A percentile compares a stretch with the other conserved stretches of the same genome.
Conservation (phyloP, 768 basidiomycete genomes). For the Lentinula guzmanii region DNA sequence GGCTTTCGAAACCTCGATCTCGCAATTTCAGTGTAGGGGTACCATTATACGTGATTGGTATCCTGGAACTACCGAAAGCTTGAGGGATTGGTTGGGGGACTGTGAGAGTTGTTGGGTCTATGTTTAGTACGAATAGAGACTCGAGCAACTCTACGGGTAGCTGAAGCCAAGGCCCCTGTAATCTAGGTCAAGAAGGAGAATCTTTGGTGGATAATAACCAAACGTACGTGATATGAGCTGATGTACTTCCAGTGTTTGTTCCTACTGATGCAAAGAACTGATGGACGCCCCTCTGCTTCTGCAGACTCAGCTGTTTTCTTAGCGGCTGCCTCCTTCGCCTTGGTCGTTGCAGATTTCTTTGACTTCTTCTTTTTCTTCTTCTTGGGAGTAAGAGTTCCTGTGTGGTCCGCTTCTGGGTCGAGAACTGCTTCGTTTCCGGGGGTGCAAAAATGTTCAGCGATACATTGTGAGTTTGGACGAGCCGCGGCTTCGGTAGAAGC, state of each 20-base stretch:
- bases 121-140: conserved; percentile 71
- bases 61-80: conserved; percentile 10
- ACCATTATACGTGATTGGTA: neutral
- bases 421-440: neutral
- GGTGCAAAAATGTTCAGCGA: neutral
- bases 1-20: conserved; percentile 39
- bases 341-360: conserved; percentile 47
- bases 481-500: neutral
- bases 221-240: conserved; percentile 81
- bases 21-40: conserved; percentile 23
- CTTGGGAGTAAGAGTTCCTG: conserved; percentile 27
- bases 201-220: neutral
- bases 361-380: conserved; percentile 70
- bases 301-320: conserved; percentile 22
- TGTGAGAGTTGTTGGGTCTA: conserved; percentile 62
- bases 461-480: neutral
- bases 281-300: conserved; percentile 44
- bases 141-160: conserved; percentile 83
- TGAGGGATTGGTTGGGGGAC: conserved; percentile 29
- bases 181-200: neutral
- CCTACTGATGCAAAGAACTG: conserved; percentile 79
- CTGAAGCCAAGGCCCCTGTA: conserved; percentile 87
- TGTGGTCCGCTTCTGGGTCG: neutral
- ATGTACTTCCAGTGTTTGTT: conserved; percentile 96
- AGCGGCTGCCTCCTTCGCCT: conserved; percentile 27